These are phyloP conservation scores for Umbelopsis sp. DNA, from an alignment of 371 early-diverging fungal genomes.

Conservation along the genomic window DNA sequence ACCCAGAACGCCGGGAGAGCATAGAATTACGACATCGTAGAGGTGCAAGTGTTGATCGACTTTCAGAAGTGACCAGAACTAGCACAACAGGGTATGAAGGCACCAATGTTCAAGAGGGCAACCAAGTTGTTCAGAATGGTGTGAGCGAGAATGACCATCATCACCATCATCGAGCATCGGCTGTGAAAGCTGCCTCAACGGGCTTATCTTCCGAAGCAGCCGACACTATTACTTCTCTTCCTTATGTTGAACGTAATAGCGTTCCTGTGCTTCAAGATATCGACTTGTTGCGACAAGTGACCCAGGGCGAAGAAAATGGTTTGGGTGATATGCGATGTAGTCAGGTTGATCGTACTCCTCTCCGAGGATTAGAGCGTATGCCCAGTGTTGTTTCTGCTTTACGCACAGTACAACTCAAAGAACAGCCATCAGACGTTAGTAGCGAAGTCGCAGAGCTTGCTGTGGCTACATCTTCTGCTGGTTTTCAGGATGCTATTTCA, in stretches of 20 bases:
- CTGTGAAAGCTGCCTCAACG: not conserved
- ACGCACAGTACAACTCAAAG: not conserved
- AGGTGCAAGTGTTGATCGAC: slow-evolving; percentile 36
- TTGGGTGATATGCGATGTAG: not conserved
- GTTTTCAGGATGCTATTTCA: not conserved
- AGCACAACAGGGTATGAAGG: not conserved
- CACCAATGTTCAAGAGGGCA: not conserved
- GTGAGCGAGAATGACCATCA: not conserved
- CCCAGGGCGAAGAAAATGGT: not conserved
- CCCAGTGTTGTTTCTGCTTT: slow-evolving; percentile 6
- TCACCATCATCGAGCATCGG: not conserved
- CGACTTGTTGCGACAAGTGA: not conserved
- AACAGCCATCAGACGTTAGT: not conserved
- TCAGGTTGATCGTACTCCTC: not conserved
- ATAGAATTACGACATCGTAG: slow-evolving; percentile 37
- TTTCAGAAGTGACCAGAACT: not conserved
- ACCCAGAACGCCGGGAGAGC: slow-evolving; percentile 35
- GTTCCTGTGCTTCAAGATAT: slow-evolving; percentile 2
- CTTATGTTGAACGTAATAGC: slow-evolving; percentile 1
- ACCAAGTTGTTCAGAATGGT: not conserved
- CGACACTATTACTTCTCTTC: slow-evolving; percentile 1
- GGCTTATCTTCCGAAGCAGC: slow-evolving; percentile 1
- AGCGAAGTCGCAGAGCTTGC: not conserved
- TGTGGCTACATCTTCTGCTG: slow-evolving; percentile 1
- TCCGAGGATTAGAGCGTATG: not conserved